Conservation (phyloP, 768 basidiomycete species). For the Russula earlei region DNA sequence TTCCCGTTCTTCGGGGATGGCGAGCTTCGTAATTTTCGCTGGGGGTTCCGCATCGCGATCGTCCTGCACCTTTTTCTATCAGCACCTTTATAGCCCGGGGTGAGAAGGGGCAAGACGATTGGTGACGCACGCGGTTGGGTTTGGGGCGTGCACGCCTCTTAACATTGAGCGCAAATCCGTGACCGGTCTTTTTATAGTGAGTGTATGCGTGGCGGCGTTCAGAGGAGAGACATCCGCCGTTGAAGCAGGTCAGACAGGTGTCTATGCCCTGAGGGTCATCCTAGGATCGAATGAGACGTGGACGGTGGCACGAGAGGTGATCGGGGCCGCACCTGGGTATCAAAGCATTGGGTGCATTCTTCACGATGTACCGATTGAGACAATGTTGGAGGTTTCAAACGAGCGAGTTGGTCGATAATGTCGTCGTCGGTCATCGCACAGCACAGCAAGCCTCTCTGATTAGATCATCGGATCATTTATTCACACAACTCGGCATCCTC, state of each 20-base stretch:
- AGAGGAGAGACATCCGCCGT: conserved; percentile 69
- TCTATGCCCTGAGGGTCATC: conserved; percentile 71
- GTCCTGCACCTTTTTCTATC: background rate
- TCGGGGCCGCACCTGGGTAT: conserved; percentile 57
- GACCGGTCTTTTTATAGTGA: conserved; percentile 65
- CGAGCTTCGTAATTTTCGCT: conserved; percentile 80
- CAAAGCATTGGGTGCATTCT: conserved; percentile 97
- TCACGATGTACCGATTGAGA: conserved; percentile 77
- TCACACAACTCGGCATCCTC: background rate
- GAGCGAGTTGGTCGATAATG: conserved; percentile 35
- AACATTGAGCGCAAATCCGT: conserved; percentile 72
- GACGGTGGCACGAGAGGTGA: background rate
- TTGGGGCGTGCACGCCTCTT: conserved; percentile 60
- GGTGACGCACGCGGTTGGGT: conserved; percentile 49
- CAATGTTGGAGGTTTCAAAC: conserved; percentile 46
- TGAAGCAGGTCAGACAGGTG: conserved; percentile 90
- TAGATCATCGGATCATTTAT: conserved; percentile 2
- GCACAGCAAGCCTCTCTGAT: background rate
- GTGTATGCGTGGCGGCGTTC: conserved; percentile 63
- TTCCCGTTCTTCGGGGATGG: conserved; percentile 78
- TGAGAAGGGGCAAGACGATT: too few relatives aligned
- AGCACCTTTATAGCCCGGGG: background rate
- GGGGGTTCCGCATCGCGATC: conserved; percentile 74
- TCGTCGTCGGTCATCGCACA: conserved; percentile 12
- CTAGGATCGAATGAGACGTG: conserved; percentile 29